Evolutionary conservation across 140 eudicot genomes (phyloP), one percentile per base, ranked within the genome.

Genomic region (Artemisia princeps): DNA sequence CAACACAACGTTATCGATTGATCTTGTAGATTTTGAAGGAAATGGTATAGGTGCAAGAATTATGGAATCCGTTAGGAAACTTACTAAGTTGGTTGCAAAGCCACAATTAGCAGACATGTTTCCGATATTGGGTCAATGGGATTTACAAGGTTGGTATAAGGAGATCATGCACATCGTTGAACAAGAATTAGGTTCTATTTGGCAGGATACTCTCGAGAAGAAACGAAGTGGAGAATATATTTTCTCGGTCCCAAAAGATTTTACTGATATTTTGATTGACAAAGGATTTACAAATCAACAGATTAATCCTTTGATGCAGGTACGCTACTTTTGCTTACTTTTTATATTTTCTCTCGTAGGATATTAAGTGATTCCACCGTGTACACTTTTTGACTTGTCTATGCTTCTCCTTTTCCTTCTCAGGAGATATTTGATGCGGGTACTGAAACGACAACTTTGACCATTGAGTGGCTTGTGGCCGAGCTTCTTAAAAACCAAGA

Each of bases 1-100:
- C 44, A 37, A 37, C 44, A 37, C 44, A 37, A 6, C 10, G 44
- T 6, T 37, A 37, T 37, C 44, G 1, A 37, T 6, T 13, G 75
- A 82, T 63, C 48, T 82, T 11, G 55, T 60, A 19, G 80, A 71
- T 16, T 65, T 28, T 10, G 64, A 70, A 11, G 83, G 80, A 13
- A 64, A 70, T 53, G 82, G 80, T 5, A n/a, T 76, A 14, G 72
- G 72, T 1, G 64, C 55, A 13, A 19, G 67, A 0, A 33, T 70
- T 45, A 68, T 64, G 60, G 64, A 65, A 2, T 26, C 64, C 0
- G 11, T 78, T 15, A 55, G 64, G 16, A 46, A 56, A 55, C 59
- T 68, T 53, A 28, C 10, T 5, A 60, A 8, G 55, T 30, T 52
- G 50, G 68, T 9, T 54, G 12, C 59, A 46, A 46, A 33, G 10